Evolutionary conservation across 805 yeast genomes (phyloP), one percentile per base, ranked within the genome.

Genomic region (Jamesozyma piceae): DNA sequence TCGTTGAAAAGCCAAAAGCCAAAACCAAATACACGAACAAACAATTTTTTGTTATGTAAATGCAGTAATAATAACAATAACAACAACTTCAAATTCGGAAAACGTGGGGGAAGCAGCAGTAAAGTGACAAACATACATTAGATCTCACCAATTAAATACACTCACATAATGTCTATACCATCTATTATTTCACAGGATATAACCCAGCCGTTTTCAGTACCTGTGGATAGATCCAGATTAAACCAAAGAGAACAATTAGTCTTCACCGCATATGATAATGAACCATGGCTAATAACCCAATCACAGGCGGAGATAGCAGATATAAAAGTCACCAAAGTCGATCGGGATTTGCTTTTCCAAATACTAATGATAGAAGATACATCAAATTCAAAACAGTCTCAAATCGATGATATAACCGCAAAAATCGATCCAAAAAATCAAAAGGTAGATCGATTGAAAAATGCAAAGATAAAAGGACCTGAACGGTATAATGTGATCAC

Each of bases 391-490:
- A 62, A 65, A 18, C 54, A 74, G 18, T 59, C 66, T n/a, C 77
- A 75, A 48, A 52, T 79, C 3, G 90, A 82, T 47, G 73, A 69
- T 5, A 64, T 82, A 58, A 63, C 63, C 19, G 70, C 71, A 28
- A 59, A 64, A 39, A 62, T 72, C n/a, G 78, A 81, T 51, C 76
- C 78, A 2, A 77, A 74, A 47, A 69, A 67, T n/a, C 78, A 74
- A 2, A 74, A 74, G 14, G 77, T 75, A 2, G 90, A 81, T 57
- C 60, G 80, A 21, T 57, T 80, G 35, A 33, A 55, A 26, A 21
- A 44, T 46, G 19, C 44, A 17, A 30, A 33, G 3, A n/a, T 17
- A n/a, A 28, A 45, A 15, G 48, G 46, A 15, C 48, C 53, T 13
- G 49, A 49, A 38, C 41, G 29, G 49, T 53, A 8, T 11, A 55